Conservation (phyloP, 177 flowering plant species). For the Vitis hybrid region DNA sequence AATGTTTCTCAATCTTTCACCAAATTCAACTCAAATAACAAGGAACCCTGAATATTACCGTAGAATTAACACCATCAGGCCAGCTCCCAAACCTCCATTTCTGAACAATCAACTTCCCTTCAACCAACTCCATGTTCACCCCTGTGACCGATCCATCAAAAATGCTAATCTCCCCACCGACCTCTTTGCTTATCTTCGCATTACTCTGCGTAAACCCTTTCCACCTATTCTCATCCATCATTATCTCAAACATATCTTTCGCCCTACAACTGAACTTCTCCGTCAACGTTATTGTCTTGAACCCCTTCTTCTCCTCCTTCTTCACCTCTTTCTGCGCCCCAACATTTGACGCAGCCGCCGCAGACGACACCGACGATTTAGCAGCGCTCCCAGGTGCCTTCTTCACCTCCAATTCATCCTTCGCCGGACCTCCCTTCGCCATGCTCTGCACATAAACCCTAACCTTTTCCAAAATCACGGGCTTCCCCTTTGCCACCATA, state of each 20-base stretch:
- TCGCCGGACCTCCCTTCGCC: conserved; percentile 91
- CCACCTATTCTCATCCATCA: conserved; percentile 99
- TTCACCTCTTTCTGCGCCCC: conserved; percentile 19
- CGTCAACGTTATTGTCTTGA: conserved; percentile 71
- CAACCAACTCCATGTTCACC: conserved; percentile 74
- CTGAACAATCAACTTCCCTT: conserved; percentile 88
- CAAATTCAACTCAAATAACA: conserved; percentile 1
- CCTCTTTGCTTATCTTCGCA: conserved; percentile 89
- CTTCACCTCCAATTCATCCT: conserved; percentile 82
- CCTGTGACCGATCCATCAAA: conserved; percentile 95
- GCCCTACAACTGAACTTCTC: conserved; percentile 92
- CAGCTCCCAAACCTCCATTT: conserved; percentile 97
- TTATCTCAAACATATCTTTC: conserved; percentile 74
- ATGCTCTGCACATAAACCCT: conserved; percentile 73
- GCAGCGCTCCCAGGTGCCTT: conserved; percentile 34
- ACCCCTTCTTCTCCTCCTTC: conserved; percentile 66
- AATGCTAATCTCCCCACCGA: conserved; percentile 78
- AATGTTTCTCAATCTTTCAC: not conserved
- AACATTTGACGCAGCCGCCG: not conserved
- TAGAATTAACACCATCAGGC: conserved; percentile 85
- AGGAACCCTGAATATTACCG: conserved; percentile 37
- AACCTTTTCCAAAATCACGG: conserved; percentile 66
- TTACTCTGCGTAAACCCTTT: conserved; percentile 96
- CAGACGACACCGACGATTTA: conserved; percentile 4
- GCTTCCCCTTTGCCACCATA: conserved; percentile 65